Evolutionary conservation across 345 rosid genomes (phyloP).

Genomic region (Citrus inodora): DNA sequence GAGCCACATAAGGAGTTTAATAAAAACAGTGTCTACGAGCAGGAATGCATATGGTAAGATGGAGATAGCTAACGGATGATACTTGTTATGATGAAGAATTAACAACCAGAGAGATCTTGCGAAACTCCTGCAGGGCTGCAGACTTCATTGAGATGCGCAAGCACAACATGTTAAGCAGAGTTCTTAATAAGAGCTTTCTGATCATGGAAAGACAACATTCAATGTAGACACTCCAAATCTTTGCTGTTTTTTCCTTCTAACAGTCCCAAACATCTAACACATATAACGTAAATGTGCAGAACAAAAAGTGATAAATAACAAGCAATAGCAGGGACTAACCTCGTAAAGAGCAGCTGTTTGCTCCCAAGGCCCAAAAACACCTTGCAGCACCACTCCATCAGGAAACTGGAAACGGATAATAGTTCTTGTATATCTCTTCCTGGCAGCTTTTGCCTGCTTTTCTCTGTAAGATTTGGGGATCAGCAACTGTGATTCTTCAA

Average conservation of each 20-base stretch:
- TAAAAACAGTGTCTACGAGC: neutral
- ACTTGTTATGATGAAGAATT: neutral
- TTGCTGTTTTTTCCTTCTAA: neutral
- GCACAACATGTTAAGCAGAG: neutral
- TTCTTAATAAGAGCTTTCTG: neutral
- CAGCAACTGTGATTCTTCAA: conserved; percentile 81
- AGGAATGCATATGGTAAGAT: neutral
- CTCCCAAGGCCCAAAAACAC: conserved; percentile 88
- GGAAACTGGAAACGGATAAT: conserved; percentile 87
- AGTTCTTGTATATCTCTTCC: conserved; percentile 59
- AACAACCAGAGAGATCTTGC: neutral
- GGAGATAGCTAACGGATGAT: neutral
- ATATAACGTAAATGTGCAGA: neutral
- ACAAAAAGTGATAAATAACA: neutral
- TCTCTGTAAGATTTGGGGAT: conserved; percentile 85
- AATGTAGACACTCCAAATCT: neutral
- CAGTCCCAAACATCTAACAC: neutral
- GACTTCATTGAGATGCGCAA: neutral
- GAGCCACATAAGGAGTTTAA: neutral
- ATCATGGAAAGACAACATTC: no score
- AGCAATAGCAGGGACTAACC: conserved; percentile 35
- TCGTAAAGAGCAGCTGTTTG: conserved; percentile 71
- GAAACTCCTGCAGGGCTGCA: neutral
- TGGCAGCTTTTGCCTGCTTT: conserved; percentile 80
- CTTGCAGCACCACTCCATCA: conserved; percentile 91